These are phyloP conservation scores for Pistacia atlantica DNA, from an alignment of 345 rosid genomes.

Conservation along the genomic window DNA sequence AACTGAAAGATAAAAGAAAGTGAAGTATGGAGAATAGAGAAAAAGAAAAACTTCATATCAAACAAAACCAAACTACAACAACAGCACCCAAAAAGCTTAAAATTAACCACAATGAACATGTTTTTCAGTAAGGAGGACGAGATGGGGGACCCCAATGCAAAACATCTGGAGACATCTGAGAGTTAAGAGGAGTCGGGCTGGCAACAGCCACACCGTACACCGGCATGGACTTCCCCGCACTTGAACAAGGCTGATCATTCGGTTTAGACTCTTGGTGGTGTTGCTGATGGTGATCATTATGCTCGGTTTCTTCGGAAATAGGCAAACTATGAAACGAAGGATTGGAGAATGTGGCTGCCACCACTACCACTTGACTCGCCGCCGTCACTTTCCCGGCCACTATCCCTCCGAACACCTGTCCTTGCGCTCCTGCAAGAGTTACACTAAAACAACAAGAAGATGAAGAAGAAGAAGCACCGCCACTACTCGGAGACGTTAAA, in stretches of 20 bases:
- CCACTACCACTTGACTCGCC: conserved; percentile 40
- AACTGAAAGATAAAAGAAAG: neutral
- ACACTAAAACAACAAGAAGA: conserved; percentile 37
- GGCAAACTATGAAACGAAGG: conserved; percentile 39
- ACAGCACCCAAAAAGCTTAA: neutral
- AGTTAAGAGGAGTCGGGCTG: conserved; percentile 25
- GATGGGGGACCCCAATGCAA: conserved; percentile 35
- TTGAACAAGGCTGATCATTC: conserved; percentile 15
- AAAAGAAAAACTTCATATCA: neutral
- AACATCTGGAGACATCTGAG: conserved; percentile 32
- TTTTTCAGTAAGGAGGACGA: conserved; percentile 20
- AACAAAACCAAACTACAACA: neutral
- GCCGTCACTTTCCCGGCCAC: conserved; percentile 51
- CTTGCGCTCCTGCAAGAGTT: conserved; percentile 49
- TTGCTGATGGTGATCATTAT: neutral
- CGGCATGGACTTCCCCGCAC: conserved; percentile 23
- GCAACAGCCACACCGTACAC: conserved; percentile 21
- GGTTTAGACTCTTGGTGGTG: conserved; percentile 19
- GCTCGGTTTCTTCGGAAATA: conserved; percentile 8
- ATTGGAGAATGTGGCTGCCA: conserved; percentile 36
- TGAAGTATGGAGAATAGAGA: neutral
- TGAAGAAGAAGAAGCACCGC: neutral
- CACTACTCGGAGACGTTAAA: neutral
- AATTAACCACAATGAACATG: too few species aligned
- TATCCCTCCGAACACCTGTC: conserved; percentile 55